Percentiles rank a stretch among this genome's conserved stretches.
Evolutionary conservation across 2,329 filamentous ascomycete species (phyloP).

Genomic region (Pseudogymnoascus sp.): DNA sequence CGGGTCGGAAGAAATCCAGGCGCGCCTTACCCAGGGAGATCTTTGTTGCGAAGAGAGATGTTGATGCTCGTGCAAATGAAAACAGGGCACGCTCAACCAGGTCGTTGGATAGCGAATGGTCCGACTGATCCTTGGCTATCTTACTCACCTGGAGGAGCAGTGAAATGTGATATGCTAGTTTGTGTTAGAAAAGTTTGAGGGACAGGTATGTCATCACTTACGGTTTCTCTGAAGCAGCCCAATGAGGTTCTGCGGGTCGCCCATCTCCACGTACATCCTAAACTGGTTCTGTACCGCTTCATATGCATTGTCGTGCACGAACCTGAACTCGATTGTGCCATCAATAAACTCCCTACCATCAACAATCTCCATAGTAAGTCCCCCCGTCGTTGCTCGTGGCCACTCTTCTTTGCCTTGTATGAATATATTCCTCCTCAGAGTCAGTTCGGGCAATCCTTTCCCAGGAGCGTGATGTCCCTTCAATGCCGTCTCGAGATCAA

Average conservation of each 20-base stretch:
- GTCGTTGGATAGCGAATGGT: constrained; percentile 77
- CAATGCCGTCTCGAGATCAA: constrained; percentile 31
- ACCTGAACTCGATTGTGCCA: constrained; percentile 65
- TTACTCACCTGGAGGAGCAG: constrained; percentile 89
- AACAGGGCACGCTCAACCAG: constrained; percentile 87
- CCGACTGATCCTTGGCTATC: constrained; percentile 84
- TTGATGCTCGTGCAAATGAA: constrained; percentile 80
- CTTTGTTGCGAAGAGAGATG: constrained; percentile 71
- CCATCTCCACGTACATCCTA: constrained; percentile 70
- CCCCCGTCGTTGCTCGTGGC: constrained; percentile 63
- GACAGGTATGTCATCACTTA: constrained; percentile 24
- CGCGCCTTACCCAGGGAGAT: constrained; percentile 71
- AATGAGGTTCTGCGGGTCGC: constrained; percentile 75
- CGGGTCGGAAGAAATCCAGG: constrained; percentile 70
- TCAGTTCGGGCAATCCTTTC: constrained; percentile 50
- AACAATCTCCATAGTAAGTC: constrained; percentile 71
- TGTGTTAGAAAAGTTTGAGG: constrained; percentile 18
- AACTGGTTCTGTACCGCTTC: constrained; percentile 69
- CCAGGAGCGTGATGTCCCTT: constrained; percentile 39
- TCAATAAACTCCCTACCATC: constrained; percentile 35
- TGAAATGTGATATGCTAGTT: constrained; percentile 74
- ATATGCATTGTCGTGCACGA: constrained; percentile 67
- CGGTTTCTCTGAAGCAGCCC: constrained; percentile 61
- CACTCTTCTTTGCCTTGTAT: constrained; percentile 66
- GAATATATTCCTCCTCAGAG: constrained; percentile 56